A percentile compares a stretch with the other conserved stretches of the same genome.
phyloP scores from a whole-genome alignment of 148 eudicot species.

The Chenopodium formosanum region DNA sequence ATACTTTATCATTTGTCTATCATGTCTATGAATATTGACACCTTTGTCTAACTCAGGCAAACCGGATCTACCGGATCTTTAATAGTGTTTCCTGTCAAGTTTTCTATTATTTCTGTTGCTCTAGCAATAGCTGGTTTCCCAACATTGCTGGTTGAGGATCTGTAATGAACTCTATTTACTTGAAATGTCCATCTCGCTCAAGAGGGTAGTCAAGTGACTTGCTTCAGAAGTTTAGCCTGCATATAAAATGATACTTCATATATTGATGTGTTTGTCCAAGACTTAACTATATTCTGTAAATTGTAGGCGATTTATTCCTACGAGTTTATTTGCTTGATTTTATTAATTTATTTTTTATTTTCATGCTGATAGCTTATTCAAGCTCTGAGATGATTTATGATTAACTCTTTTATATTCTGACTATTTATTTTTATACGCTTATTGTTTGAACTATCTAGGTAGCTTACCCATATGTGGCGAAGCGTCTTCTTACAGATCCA shows the following conservation, averaged over 20 bases:
- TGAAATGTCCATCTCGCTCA: neutral
- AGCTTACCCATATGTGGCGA: constrained; percentile 96
- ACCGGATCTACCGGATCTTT: neutral
- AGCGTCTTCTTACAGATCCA: constrained; percentile 96
- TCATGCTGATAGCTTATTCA: neutral
- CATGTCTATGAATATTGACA: neutral
- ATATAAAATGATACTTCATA: neutral
- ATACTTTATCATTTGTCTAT: neutral
- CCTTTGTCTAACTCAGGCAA: neutral
- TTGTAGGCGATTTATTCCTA: too few species aligned
- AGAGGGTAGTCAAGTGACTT: neutral
- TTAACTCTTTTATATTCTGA: neutral
- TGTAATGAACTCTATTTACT: neutral
- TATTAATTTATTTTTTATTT: too few species aligned
- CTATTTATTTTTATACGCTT: neutral
- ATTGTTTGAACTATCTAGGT: constrained; percentile 45
- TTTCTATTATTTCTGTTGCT: neutral
- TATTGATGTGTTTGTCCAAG: neutral
- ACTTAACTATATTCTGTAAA: neutral
- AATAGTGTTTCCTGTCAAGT: neutral
- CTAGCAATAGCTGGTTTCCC: neutral
- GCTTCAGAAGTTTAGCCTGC: neutral
- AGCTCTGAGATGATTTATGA: neutral
- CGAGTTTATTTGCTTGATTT: too few species aligned
- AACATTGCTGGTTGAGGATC: neutral